Evolutionary conservation across 768 basidiomycete genomes (phyloP), one percentile per base, ranked within the genome.

Genomic region (Tubosaeta brunneosetosa): DNA sequence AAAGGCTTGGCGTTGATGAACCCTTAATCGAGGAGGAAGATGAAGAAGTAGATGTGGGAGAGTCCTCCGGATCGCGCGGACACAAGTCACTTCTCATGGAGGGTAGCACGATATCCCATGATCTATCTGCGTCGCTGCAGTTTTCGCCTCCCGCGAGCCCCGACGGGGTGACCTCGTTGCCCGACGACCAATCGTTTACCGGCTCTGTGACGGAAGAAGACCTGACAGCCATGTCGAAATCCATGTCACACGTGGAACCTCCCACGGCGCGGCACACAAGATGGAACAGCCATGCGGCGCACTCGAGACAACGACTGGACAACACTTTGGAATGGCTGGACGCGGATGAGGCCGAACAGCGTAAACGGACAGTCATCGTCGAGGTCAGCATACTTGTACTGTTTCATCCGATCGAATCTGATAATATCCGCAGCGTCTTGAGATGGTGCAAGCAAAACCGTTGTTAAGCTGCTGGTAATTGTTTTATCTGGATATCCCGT

Each of bases 151-250:
- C 80, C n/a, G 77, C 75, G n/a, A 82, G 77, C 55, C 82, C 85
- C 3, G 67, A 63, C 6, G 67, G 63, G 11, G 66, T 85, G 33
- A 66, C 79, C 0, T 79, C 80, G 7, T 79, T 87, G 4, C 78
- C 72, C 6, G 84, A 84, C 64, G 76, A 79, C 17, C 69, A 77
- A 3, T 78, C 80, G 12, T 71, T 75, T 40, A 70, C 77, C 32
- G 77, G 74, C 55, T 84, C 85, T 8, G 71, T 83, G 51, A 78
- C 76, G 31, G 86, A 88, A 63, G 86, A 88, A 55, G 86, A 87
- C 62, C 66, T 88, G 50, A 81, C 82, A 12, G 78, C 79, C 6
- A 78, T 91, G 76, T 90, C 88, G 4, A 88, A 85, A 71, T 88
- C 86, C 2, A 80, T 83, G 57, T 83, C 88, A 16, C 83, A 87